phyloP scores from a whole-genome alignment of 495 filamentous ascomycete genomes.

The Trichoderma erinaceum region DNA sequence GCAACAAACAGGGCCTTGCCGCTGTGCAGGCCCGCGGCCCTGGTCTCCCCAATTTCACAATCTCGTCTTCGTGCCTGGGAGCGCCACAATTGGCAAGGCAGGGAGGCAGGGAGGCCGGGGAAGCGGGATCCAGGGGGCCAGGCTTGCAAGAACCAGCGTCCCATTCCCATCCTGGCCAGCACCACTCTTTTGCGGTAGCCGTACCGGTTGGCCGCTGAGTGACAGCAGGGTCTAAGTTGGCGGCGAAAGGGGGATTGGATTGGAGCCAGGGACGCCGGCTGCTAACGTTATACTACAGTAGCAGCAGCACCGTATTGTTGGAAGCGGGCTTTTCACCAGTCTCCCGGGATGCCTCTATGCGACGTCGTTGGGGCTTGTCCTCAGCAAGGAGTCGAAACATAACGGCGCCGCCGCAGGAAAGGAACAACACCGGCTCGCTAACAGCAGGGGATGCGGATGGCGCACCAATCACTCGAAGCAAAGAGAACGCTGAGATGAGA shows the following conservation, averaged over 20 bases:
- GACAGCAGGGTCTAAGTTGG: neutral
- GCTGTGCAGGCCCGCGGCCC: neutral
- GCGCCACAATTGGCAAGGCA: neutral
- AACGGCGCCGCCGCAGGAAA: neutral
- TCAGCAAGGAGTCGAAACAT: neutral
- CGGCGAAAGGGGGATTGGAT: neutral
- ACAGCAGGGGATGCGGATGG: neutral
- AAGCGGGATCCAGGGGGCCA: slow-evolving; percentile 8
- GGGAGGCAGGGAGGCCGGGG: slow-evolving; percentile 4
- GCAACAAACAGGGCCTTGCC: too few species aligned
- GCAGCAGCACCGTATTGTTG: neutral
- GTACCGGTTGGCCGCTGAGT: neutral
- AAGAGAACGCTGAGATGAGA: neutral
- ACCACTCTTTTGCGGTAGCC: neutral
- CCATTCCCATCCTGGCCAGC: neutral
- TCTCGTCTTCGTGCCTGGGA: neutral
- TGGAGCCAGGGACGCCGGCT: neutral
- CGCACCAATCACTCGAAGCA: neutral
- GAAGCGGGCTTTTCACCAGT: neutral
- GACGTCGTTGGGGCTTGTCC: neutral
- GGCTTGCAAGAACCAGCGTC: neutral
- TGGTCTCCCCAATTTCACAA: neutral
- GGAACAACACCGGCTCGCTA: neutral
- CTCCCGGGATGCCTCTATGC: neutral
- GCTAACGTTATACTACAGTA: neutral